A percentile compares a stretch with the other conserved stretches of the same genome.
Conservation (phyloP, 2,329 filamentous ascomycete genomes). For the Apiospora pterosperma region DNA sequence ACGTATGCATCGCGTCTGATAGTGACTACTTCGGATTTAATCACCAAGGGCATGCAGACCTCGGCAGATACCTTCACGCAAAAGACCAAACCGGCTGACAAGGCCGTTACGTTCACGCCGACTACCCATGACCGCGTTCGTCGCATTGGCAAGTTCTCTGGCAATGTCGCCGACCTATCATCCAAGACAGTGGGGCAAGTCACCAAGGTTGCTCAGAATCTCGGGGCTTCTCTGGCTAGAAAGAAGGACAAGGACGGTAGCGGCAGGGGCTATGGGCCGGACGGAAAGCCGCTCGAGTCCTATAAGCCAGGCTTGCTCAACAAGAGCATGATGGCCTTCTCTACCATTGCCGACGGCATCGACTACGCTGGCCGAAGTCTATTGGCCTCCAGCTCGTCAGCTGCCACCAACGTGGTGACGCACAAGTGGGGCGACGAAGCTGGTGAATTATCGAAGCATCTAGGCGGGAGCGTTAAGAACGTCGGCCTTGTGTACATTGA, state of each 20-base stretch:
- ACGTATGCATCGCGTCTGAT: constrained; percentile 86
- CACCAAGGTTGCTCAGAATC: constrained; percentile 79
- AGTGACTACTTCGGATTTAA: constrained; percentile 77
- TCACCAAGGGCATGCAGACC: constrained; percentile 73
- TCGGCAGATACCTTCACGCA: constrained; percentile 79
- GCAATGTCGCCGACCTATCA: constrained; percentile 73
- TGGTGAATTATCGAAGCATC: constrained; percentile 67
- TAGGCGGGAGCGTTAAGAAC: constrained; percentile 90
- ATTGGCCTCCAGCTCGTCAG: constrained; percentile 68
- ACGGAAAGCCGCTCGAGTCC: constrained; percentile 59
- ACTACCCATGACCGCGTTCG: constrained; percentile 81
- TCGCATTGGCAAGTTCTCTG: constrained; percentile 84
- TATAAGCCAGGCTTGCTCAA: constrained; percentile 94
- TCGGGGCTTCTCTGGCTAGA: constrained; percentile 72
- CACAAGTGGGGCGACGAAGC: constrained; percentile 88
- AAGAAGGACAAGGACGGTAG: constrained; percentile 46
- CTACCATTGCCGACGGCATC: constrained; percentile 89
- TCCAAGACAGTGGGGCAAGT: constrained; percentile 85
- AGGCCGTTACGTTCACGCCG: constrained; percentile 84
- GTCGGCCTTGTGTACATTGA: constrained; percentile 97
- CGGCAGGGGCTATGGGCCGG: constrained; percentile 61
- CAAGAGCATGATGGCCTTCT: constrained; percentile 95
- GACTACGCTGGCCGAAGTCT: constrained; percentile 81
- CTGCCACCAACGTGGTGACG: constrained; percentile 82
- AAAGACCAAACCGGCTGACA: constrained; percentile 71